Evolutionary conservation across 2,329 filamentous ascomycete genomes (phyloP).

Genomic region (Trichoderma brevicompactum): DNA sequence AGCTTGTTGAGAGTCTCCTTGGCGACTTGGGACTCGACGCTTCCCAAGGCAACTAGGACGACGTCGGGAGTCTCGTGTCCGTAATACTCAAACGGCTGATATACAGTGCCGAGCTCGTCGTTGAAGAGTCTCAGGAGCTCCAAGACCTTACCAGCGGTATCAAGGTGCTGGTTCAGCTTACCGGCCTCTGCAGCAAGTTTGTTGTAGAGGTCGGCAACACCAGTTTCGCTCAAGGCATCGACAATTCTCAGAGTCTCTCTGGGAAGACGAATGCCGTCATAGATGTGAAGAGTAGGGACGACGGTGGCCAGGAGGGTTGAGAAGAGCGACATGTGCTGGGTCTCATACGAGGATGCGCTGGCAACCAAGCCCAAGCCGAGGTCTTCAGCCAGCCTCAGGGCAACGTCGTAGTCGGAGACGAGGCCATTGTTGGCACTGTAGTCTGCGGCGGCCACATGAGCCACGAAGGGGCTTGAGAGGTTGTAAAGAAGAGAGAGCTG

Average conservation of each 20-base stretch:
- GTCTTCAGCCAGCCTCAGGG: constrained; percentile 83
- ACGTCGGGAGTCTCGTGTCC: constrained; percentile 79
- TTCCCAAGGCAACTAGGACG: constrained; percentile 91
- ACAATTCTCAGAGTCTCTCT: constrained; percentile 82
- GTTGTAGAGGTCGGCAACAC: constrained; percentile 71
- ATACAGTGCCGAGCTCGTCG: constrained; percentile 89
- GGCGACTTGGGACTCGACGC: constrained; percentile 83
- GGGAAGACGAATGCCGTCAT: constrained; percentile 82
- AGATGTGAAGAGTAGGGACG: constrained; percentile 83
- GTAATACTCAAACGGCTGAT: constrained; percentile 90
- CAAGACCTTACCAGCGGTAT: constrained; percentile 72
- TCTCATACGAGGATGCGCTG: constrained; percentile 85
- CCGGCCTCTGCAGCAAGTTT: constrained; percentile 65
- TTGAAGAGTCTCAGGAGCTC: constrained; percentile 78
- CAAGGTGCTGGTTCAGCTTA: constrained; percentile 69
- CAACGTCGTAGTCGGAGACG: constrained; percentile 83
- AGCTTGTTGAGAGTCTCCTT: constrained; percentile 78
- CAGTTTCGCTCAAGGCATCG: constrained; percentile 75
- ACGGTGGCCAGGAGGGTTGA: constrained; percentile 79
- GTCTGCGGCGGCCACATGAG: constrained; percentile 89
- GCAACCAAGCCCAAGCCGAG: constrained; percentile 84
- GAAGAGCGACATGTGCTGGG: constrained; percentile 94
- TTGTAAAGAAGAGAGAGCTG: constrained; percentile 91
- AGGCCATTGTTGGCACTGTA: constrained; percentile 73
- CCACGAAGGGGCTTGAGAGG: constrained; percentile 89